These are phyloP conservation scores for Phycomyces blakesleeanus DNA, from an alignment of 192 early-diverging fungal genomes.

Conservation along the genomic window DNA sequence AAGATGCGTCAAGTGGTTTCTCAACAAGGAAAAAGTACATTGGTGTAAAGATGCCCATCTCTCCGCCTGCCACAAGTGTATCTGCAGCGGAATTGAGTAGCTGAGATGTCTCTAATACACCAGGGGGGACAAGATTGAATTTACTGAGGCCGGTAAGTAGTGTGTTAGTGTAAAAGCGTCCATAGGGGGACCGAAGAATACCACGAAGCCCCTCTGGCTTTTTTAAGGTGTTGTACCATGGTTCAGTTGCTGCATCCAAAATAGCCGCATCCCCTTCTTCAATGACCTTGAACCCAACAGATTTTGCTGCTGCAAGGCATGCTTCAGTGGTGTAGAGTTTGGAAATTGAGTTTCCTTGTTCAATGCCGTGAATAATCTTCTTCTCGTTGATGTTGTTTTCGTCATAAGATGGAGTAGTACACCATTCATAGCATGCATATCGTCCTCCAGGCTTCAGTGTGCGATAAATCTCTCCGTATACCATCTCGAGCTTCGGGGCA, in stretches of 20 bases:
- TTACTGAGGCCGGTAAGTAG: constrained; percentile 70
- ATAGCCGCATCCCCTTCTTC: constrained; percentile 57
- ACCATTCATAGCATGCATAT: constrained; percentile 92
- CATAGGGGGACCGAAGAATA: constrained; percentile 44
- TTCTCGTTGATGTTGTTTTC: constrained; percentile 64
- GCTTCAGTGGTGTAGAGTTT: constrained; percentile 68
- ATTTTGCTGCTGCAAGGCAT: constrained; percentile 69
- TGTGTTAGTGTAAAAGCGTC: constrained; percentile 65
- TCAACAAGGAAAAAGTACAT: constrained; percentile 79
- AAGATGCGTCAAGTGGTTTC: constrained; percentile 44
- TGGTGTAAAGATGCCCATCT: constrained; percentile 82
- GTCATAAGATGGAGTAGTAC: constrained; percentile 81
- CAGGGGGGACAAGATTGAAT: constrained; percentile 69
- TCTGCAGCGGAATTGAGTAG: constrained; percentile 79
- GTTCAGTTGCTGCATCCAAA: constrained; percentile 41
- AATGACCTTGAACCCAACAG: constrained; percentile 77
- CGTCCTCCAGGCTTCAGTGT: constrained; percentile 84
- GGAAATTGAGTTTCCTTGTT: constrained; percentile 83
- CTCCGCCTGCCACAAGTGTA: constrained; percentile 71
- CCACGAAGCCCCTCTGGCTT: constrained; percentile 29
- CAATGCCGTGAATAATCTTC: constrained; percentile 74
- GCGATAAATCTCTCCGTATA: constrained; percentile 82
- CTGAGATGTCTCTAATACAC: constrained; percentile 71
- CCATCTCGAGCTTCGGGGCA: constrained; percentile 72
- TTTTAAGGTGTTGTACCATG: constrained; percentile 66